Percentiles rank a stretch among this genome's conserved stretches.
These are phyloP conservation scores for Peterozyma xylosa DNA, from an alignment of 805 yeast genomes.

Conservation along the genomic window DNA sequence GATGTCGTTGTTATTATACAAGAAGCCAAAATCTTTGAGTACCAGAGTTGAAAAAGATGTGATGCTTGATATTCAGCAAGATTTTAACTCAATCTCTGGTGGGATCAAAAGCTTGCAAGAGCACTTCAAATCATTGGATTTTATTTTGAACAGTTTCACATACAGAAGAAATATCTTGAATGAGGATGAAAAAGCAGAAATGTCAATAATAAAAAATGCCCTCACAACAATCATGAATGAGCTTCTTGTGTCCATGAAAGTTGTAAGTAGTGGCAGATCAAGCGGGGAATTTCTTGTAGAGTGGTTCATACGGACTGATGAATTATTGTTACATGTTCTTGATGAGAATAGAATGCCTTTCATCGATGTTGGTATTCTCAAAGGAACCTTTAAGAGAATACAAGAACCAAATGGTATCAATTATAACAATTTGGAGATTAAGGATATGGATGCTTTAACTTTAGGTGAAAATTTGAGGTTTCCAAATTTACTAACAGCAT, in stretches of 20 bases:
- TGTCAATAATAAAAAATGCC: constrained; percentile 27
- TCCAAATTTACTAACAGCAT: constrained; percentile 66
- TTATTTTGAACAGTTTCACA: constrained; percentile 37
- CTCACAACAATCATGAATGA: constrained; percentile 29
- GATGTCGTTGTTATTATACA: constrained; percentile 58
- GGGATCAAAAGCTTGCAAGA: constrained; percentile 43
- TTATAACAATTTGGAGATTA: constrained; percentile 49
- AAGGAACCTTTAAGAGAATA: constrained; percentile 51
- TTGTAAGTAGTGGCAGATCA: constrained; percentile 16
- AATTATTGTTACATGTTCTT: constrained; percentile 63
- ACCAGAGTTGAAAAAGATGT: constrained; percentile 51
- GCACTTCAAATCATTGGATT: constrained; percentile 31
- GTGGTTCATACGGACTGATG: constrained; percentile 60
- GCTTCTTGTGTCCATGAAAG: constrained; percentile 36
- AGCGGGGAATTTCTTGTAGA: constrained; percentile 34
- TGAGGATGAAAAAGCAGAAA: constrained; percentile 37
- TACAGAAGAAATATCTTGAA: constrained; percentile 41
- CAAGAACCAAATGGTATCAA: constrained; percentile 64
- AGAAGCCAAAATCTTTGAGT: constrained; percentile 58
- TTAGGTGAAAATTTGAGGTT: constrained; percentile 47
- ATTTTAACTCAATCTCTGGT: constrained; percentile 51
- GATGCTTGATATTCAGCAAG: constrained; percentile 62
- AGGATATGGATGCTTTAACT: constrained; percentile 63
- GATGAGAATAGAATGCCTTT: constrained; percentile 55
- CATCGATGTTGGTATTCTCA: constrained; percentile 60